Evolutionary conservation across 352 stramenopile species (phyloP).

Genomic region (Thraustotheca clavata): DNA sequence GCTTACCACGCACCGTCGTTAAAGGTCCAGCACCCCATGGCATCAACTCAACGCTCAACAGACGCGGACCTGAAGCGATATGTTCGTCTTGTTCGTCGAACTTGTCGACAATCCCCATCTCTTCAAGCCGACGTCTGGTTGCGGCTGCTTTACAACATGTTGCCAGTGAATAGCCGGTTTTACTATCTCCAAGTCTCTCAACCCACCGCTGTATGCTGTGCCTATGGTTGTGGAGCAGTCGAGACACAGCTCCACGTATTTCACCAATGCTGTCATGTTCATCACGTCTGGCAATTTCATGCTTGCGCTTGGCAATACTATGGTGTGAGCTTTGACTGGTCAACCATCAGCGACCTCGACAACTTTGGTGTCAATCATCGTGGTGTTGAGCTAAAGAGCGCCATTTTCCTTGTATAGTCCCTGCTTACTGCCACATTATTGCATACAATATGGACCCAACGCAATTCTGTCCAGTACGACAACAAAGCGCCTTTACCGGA

Average conservation of each 20-base stretch:
- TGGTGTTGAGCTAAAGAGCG: neutral
- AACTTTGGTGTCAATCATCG: neutral
- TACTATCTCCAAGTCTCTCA: neutral
- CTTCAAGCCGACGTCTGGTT: constrained; percentile 15
- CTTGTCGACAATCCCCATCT: neutral
- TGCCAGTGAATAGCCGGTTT: neutral
- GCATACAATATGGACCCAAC: neutral
- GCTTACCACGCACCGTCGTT: neutral
- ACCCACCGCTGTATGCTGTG: neutral
- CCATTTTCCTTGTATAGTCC: neutral
- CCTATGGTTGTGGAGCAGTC: neutral
- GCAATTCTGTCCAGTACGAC: neutral
- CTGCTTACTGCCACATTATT: neutral
- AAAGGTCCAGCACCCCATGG: neutral
- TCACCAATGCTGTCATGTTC: neutral
- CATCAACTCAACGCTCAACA: neutral
- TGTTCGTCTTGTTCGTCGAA: neutral
- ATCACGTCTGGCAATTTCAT: neutral
- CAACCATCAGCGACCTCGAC: neutral
- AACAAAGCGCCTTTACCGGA: neutral
- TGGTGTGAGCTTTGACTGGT: neutral
- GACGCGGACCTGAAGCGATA: neutral
- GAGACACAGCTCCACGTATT: neutral
- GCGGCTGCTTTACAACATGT: neutral
- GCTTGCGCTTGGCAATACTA: neutral